A percentile compares a stretch with the other conserved stretches of the same genome.
These are phyloP conservation scores for Pichia insulana DNA, from an alignment of 805 yeast genomes.

Conservation along the genomic window DNA sequence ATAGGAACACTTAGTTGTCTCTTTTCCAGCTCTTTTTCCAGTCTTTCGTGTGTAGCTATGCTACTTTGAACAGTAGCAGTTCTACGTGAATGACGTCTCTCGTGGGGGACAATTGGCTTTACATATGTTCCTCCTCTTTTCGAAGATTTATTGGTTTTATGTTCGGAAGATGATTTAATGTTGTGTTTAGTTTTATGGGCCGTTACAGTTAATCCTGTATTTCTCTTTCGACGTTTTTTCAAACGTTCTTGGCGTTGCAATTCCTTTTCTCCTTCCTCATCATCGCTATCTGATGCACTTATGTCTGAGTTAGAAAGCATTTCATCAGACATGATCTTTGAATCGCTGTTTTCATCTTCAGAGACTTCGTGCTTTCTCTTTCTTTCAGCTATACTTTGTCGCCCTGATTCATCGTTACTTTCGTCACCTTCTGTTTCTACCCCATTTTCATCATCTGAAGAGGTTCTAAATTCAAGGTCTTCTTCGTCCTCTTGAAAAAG, in stretches of 20 bases:
- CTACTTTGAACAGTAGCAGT: constrained; percentile 70
- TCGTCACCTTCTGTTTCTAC: constrained; percentile 17
- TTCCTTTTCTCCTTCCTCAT: constrained; percentile 40
- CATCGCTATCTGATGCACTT: constrained; percentile 44
- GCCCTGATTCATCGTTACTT: background rate
- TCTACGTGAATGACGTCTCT: constrained; percentile 69
- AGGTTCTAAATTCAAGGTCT: constrained; percentile 38
- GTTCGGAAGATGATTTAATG: too few species aligned
- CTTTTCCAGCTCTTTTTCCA: constrained; percentile 60
- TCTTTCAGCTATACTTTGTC: too few species aligned
- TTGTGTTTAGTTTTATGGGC: constrained; percentile 13
- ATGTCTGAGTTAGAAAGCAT: constrained; percentile 49
- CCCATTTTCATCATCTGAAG: constrained; percentile 22
- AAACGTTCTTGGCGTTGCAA: constrained; percentile 26
- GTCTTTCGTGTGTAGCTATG: constrained; percentile 62
- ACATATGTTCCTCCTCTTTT: background rate
- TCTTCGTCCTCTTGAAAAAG: constrained; percentile 58
- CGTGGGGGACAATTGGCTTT: constrained; percentile 28
- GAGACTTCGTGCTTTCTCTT: too few species aligned
- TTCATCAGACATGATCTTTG: constrained; percentile 13
- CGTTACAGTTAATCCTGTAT: constrained; percentile 30
- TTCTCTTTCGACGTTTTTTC: constrained; percentile 33
- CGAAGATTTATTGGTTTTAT: too few species aligned
- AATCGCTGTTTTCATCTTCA: too few species aligned
- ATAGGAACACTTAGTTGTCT: constrained; percentile 24